These are phyloP conservation scores for Boletus rubescentipes DNA, from an alignment of 768 basidiomycete genomes.

Conservation along the genomic window DNA sequence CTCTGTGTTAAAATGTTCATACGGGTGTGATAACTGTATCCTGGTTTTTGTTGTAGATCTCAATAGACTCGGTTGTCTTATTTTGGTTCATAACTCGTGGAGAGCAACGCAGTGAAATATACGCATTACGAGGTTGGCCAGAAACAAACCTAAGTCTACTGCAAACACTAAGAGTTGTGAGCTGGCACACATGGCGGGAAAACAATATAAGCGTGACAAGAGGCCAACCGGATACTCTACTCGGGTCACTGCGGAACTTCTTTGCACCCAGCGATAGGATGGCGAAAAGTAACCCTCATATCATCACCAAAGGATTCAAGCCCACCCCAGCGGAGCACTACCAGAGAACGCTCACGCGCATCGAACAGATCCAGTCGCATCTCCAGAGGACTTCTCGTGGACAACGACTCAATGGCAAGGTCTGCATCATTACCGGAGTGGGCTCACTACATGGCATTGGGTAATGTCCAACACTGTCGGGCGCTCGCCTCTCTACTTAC, in stretches of 20 bases:
- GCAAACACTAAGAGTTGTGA: no score
- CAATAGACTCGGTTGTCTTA: slow-evolving; percentile 4
- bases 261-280: slow-evolving; percentile 8
- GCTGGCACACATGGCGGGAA: no score
- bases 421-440: slow-evolving; percentile 86
- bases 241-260: background rate
- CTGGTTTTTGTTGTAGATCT: slow-evolving; percentile 9
- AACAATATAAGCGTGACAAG: no score
- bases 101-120: no score
- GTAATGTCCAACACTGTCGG: slow-evolving; percentile 39
- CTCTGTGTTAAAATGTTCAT: slow-evolving; percentile 1
- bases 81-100: no score
- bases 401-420: slow-evolving; percentile 67
- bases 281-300: slow-evolving; percentile 13
- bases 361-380: slow-evolving; percentile 68
- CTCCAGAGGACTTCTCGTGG: slow-evolving; percentile 52
- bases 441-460: slow-evolving; percentile 88
- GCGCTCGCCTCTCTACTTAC: slow-evolving; percentile 10
- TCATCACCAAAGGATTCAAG: slow-evolving; percentile 5
- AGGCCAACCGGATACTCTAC: background rate
- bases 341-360: slow-evolving; percentile 60
- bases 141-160: no score
- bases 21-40: slow-evolving; percentile 9
- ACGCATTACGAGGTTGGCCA: no score
- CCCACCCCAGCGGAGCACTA: slow-evolving; percentile 49